Conservation (phyloP, 164 flowering plant genomes). For the Liriodendron chinense region DNA sequence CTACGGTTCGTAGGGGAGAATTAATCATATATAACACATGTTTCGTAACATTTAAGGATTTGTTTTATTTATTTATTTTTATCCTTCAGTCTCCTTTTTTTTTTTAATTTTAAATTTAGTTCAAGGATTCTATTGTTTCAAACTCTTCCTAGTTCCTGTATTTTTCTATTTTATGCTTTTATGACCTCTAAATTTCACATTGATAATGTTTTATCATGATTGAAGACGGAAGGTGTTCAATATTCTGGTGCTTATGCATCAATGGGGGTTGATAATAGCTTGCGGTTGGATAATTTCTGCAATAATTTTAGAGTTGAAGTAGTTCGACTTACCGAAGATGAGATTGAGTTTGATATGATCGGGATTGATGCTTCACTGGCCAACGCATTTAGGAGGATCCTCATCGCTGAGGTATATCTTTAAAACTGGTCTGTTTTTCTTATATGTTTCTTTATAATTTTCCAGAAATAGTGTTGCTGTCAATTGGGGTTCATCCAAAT, state of each 20-base stretch:
- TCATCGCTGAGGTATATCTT: constrained; percentile 72
- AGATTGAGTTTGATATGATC: constrained; percentile 88
- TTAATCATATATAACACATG: too few relatives aligned
- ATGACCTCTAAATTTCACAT: background rate
- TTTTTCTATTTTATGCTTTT: background rate
- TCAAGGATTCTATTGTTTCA: background rate
- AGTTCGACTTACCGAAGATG: constrained; percentile 46
- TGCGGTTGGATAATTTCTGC: constrained; percentile 47
- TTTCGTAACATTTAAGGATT: too few relatives aligned
- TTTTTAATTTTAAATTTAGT: background rate
- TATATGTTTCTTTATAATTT: too few relatives aligned
- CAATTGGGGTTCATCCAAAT: background rate
- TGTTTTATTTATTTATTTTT: too few relatives aligned
- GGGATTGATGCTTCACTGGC: constrained; percentile 90
- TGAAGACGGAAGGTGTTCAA: constrained; percentile 61
- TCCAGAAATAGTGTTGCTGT: background rate
- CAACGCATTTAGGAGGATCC: constrained; percentile 89
- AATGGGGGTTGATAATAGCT: constrained; percentile 71
- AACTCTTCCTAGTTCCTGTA: background rate
- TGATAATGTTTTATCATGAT: constrained; percentile 7
- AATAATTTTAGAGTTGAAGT: constrained; percentile 71
- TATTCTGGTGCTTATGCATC: constrained; percentile 77
- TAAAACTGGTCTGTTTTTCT: background rate
- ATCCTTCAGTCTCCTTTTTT: too few relatives aligned
- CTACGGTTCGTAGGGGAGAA: too few relatives aligned